Percentiles rank a stretch among this genome's conserved stretches.
phyloP scores from a whole-genome alignment of 2,329 filamentous ascomycete species.

The Claviceps sp. region DNA sequence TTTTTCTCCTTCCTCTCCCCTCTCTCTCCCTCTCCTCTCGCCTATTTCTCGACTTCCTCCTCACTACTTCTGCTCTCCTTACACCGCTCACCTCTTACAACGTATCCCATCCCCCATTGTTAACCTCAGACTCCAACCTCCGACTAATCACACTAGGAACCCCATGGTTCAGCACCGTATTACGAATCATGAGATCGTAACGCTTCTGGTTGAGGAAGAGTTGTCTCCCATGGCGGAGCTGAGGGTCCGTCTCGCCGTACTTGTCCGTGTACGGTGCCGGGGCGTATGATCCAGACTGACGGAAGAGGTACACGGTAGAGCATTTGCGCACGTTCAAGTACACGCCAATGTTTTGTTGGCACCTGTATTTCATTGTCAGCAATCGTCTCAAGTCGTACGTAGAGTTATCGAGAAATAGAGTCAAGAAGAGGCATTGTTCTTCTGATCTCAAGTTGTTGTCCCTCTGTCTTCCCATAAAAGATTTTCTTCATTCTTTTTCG shows the following conservation, averaged over 20 bases:
- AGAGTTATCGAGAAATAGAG: neutral
- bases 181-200: constrained; percentile 78
- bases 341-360: constrained; percentile 78
- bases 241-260: constrained; percentile 91
- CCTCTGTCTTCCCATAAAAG: neutral
- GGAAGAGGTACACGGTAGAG: constrained; percentile 76
- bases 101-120: constrained; percentile 95
- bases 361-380: constrained; percentile 35
- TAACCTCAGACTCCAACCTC: constrained; percentile 87
- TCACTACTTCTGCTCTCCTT: neutral
- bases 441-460: neutral
- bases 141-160: constrained; percentile 82
- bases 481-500: neutral
- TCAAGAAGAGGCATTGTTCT: neutral
- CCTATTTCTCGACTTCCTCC: neutral
- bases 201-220: constrained; percentile 86
- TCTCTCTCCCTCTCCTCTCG: neutral
- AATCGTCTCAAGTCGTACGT: neutral
- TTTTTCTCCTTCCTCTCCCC: neutral
- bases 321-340: constrained; percentile 98
- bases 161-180: constrained; percentile 74
- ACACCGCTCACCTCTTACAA: constrained; percentile 12
- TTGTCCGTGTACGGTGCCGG: constrained; percentile 88
- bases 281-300: constrained; percentile 68
- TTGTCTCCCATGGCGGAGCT: constrained; percentile 74